phyloP scores from a whole-genome alignment of 2,329 filamentous ascomycete species.

The Tolypocladium endophyticum region DNA sequence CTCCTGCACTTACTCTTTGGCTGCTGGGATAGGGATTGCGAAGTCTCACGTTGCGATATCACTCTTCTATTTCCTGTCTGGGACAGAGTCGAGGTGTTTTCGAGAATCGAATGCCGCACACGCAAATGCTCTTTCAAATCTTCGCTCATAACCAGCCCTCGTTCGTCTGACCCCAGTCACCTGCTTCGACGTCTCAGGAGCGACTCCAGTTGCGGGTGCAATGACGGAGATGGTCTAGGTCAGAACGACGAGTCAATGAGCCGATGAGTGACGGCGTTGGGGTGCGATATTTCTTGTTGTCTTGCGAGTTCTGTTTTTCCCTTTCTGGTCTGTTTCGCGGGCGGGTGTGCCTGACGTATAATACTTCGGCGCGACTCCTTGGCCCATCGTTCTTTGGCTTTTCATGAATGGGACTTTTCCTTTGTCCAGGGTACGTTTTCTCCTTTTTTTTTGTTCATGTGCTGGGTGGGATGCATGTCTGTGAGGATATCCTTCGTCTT shows the following conservation, averaged over 20 bases:
- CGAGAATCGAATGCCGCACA: neutral
- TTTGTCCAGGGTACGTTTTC: neutral
- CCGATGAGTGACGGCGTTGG: neutral
- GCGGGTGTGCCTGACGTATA: neutral
- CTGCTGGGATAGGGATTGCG: neutral
- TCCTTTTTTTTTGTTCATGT: neutral
- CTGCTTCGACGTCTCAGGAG: too few relatives aligned
- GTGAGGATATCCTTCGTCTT: constrained; percentile 1
- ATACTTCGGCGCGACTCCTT: neutral
- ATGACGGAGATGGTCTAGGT: neutral
- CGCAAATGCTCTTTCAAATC: neutral
- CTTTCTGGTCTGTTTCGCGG: neutral
- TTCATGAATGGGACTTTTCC: constrained; percentile 2
- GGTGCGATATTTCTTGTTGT: neutral
- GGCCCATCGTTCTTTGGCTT: neutral
- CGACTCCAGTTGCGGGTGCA: neutral
- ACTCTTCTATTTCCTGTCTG: constrained; percentile 9
- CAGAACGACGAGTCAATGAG: neutral
- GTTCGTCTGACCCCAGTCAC: neutral
- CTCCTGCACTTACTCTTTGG: neutral
- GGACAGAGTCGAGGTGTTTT: neutral
- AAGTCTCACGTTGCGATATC: constrained; percentile 2
- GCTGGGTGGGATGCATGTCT: neutral
- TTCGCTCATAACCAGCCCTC: neutral
- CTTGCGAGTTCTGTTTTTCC: neutral